Conservation (phyloP, 257 asterid species). For the Solanum piurae region DNA sequence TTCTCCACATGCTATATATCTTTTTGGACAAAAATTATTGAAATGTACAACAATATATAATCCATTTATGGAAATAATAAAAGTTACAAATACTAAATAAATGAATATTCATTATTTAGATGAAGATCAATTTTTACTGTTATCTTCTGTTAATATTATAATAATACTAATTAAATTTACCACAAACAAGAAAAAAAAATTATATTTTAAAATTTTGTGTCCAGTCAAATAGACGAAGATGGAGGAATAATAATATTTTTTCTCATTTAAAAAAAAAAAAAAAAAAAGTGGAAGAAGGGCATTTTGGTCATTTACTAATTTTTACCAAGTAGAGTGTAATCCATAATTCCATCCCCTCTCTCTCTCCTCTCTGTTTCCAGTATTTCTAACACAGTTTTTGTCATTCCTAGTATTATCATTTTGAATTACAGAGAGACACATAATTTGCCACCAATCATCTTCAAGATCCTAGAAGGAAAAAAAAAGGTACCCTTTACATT, state of each 20-base stretch:
- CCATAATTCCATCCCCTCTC: background rate
- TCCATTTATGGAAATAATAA: background rate
- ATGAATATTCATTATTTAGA: background rate
- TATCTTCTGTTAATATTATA: background rate
- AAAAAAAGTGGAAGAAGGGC: background rate
- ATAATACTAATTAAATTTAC: background rate
- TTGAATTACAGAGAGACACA: background rate
- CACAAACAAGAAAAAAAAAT: background rate
- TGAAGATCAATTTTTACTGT: background rate
- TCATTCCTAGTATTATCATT: background rate
- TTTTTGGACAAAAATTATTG: background rate
- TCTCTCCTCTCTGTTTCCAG: background rate
- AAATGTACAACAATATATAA: background rate
- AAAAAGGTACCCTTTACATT: background rate
- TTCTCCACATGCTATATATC: background rate
- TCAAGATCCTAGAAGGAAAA: background rate
- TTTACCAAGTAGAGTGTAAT: background rate
- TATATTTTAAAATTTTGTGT: background rate
- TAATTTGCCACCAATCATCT: background rate
- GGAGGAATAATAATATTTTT: background rate
- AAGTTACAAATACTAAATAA: background rate
- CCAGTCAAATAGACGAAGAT: background rate
- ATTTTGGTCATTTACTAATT: background rate
- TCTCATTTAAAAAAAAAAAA: background rate
- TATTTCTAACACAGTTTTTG: background rate